phyloP scores from a whole-genome alignment of 345 rosid species.

The Pugionium dolabratum region DNA sequence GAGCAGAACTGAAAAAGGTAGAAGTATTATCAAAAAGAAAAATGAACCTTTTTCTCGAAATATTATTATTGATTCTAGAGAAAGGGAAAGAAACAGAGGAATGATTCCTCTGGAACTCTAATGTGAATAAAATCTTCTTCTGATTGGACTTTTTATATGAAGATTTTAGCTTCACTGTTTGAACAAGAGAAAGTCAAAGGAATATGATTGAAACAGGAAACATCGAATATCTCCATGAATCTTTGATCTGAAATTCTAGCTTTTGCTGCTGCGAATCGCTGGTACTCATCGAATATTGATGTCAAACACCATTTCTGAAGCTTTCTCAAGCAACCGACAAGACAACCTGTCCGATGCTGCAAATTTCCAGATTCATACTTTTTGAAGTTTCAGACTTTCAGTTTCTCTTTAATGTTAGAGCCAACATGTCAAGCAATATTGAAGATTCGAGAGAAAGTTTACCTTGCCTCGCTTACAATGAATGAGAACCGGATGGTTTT shows the following conservation, averaged over 20 bases:
- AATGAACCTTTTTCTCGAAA: slow-evolving; percentile 5
- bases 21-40: slow-evolving; percentile 6
- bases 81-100: slow-evolving; percentile 30
- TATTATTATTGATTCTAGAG: slow-evolving; percentile 34
- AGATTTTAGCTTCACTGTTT: slow-evolving; percentile 16
- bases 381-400: not conserved
- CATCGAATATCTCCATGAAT: slow-evolving; percentile 92
- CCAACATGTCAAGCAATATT: not conserved
- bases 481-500: slow-evolving; percentile 85
- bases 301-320: slow-evolving; percentile 86
- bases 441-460: slow-evolving; percentile 18
- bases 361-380: slow-evolving; percentile 13
- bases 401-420: not conserved
- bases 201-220: slow-evolving; percentile 67
- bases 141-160: not conserved
- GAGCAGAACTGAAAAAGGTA: not conserved
- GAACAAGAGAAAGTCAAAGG: slow-evolving; percentile 75
- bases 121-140: not conserved
- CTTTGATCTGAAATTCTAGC: slow-evolving; percentile 93
- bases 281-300: slow-evolving; percentile 88
- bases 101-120: slow-evolving; percentile 26
- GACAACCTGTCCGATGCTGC: slow-evolving; percentile 50
- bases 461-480: slow-evolving; percentile 98
- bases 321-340: slow-evolving; percentile 81
- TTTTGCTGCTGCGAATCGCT: slow-evolving; percentile 90